phyloP scores from a whole-genome alignment of 2,329 filamentous ascomycete species.

The Venturia nashicola region DNA sequence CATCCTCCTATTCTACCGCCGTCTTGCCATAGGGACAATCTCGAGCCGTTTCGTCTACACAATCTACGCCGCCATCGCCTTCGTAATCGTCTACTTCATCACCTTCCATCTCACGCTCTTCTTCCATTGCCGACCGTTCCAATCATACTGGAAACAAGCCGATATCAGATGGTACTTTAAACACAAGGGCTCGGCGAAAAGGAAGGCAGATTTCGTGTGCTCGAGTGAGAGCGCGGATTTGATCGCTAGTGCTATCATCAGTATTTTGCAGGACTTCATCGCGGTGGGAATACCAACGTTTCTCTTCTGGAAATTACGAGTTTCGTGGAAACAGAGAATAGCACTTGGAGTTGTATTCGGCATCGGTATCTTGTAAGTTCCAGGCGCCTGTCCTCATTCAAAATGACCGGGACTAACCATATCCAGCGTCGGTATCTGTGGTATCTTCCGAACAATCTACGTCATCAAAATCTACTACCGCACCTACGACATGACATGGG shows the following conservation, averaged over 20 bases:
- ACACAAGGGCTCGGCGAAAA: slow-evolving; percentile 1
- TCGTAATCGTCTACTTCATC: slow-evolving; percentile 13
- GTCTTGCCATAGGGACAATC: slow-evolving; percentile 10
- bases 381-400: not conserved
- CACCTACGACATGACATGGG: slow-evolving; percentile 11
- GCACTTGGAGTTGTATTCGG: slow-evolving; percentile 9
- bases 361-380: slow-evolving; percentile 15
- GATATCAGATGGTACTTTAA: slow-evolving; percentile 11
- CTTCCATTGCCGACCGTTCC: slow-evolving; percentile 13
- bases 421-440: slow-evolving; percentile 21
- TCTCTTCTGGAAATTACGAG: slow-evolving; percentile 13
- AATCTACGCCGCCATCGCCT: slow-evolving; percentile 9
- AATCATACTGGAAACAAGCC: slow-evolving; percentile 15
- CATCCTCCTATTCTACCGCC: slow-evolving; percentile 15
- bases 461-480: slow-evolving; percentile 15
- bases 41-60: not conserved
- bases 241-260: slow-evolving; percentile 12
- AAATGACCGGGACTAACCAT: not conserved
- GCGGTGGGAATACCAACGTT: slow-evolving; percentile 14
- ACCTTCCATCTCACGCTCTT: slow-evolving; percentile 12
- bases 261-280: slow-evolving; percentile 13
- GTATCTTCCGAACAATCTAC: slow-evolving; percentile 23
- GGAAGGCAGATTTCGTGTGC: slow-evolving; percentile 12
- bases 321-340: slow-evolving; percentile 13
- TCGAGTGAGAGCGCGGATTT: slow-evolving; percentile 12